These are phyloP conservation scores for Chaetoceros tenuissimus DNA, from an alignment of 108 stramenopile species.

Conservation along the genomic window DNA sequence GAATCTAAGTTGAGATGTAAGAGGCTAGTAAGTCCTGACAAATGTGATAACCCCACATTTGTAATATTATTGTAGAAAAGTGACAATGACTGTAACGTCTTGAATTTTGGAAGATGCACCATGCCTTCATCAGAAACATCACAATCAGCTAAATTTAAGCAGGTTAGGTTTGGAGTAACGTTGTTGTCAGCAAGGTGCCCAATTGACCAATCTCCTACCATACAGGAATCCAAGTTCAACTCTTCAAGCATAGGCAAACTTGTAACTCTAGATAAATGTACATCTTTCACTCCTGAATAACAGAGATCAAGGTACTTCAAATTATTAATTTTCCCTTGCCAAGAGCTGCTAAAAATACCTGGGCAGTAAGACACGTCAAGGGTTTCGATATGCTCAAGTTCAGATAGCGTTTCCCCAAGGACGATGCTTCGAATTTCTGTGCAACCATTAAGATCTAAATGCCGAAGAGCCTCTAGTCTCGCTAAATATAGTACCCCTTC, in stretches of 20 bases:
- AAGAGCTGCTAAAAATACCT: slow-evolving; percentile 74
- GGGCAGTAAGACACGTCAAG: slow-evolving; percentile 70
- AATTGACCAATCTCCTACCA: slow-evolving; percentile 59
- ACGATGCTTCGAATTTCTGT: slow-evolving; percentile 41
- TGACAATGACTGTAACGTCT: slow-evolving; percentile 50
- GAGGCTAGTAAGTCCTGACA: slow-evolving; percentile 45
- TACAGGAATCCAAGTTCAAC: slow-evolving; percentile 72
- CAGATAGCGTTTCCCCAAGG: slow-evolving; percentile 39
- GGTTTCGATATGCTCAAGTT: slow-evolving; percentile 27
- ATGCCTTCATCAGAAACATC: slow-evolving; percentile 70
- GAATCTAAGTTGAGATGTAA: slow-evolving; percentile 69
- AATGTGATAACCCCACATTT: slow-evolving; percentile 52
- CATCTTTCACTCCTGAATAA: slow-evolving; percentile 66
- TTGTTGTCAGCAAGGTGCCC: slow-evolving; percentile 68
- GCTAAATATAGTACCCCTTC: slow-evolving; percentile 38
- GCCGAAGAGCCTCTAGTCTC: slow-evolving; percentile 35
- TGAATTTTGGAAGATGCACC: slow-evolving; percentile 67
- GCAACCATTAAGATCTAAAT: slow-evolving; percentile 76
- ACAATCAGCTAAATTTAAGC: slow-evolving; percentile 71
- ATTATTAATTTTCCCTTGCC: slow-evolving; percentile 73
- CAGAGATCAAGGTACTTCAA: slow-evolving; percentile 60
- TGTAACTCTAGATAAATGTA: slow-evolving; percentile 42
- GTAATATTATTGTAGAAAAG: slow-evolving; percentile 80
- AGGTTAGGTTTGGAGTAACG: slow-evolving; percentile 60
- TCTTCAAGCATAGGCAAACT: slow-evolving; percentile 62